Base-by-base conservation (phyloP, 768 basidiomycete species). In the Scleroderma bovista region DNA sequence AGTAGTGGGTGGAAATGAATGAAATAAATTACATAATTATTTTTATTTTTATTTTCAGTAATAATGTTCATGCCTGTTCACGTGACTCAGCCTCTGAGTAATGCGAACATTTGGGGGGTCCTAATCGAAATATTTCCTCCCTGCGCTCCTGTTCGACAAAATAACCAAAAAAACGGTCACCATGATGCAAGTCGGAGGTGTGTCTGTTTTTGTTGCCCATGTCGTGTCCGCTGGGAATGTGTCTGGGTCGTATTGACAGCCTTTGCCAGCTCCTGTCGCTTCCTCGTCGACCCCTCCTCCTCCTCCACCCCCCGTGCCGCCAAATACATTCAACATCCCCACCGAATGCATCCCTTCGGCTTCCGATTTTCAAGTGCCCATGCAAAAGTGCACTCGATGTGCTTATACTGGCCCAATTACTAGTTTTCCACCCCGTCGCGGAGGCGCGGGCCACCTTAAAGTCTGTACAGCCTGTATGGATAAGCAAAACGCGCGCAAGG, bases 331-430 rank as follows among this genome's bases (percentile, higher is more conserved):
- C 54, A 43, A 34, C 43, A 59, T 66, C 33, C 44, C 55, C 26
- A 20, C 44, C 22, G 5, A 37, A 17, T 19, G 39, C 11, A 13
- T 40, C 6, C 20, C 39, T 2, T 46, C 55, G 33, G 26, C 26
- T 29, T 29, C 26, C 9, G 26, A 9, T 29, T 29, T 29, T 9
- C 26, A 29, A 29, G 26, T 29, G 26, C 26, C 4, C 4, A 32
- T 51, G n/a, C 65, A 66, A 56, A 66, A 68, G 52, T 66, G 65
- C 26, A 66, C 65, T 40, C 56, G 65, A 53, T 66, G 65, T 53
- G 44, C 64, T 10, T 68, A 68, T 31, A 51, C 64, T 4, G 65
- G 66, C 0, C 61, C 66, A 10, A 33, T 60, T 13, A 55, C 62
- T 38, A 38, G 54, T 0, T 66, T 68, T 43, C 65, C 65, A 19